Conservation (phyloP, 1,284 basidiomycete genomes). For the Prillingera fragicola region DNA sequence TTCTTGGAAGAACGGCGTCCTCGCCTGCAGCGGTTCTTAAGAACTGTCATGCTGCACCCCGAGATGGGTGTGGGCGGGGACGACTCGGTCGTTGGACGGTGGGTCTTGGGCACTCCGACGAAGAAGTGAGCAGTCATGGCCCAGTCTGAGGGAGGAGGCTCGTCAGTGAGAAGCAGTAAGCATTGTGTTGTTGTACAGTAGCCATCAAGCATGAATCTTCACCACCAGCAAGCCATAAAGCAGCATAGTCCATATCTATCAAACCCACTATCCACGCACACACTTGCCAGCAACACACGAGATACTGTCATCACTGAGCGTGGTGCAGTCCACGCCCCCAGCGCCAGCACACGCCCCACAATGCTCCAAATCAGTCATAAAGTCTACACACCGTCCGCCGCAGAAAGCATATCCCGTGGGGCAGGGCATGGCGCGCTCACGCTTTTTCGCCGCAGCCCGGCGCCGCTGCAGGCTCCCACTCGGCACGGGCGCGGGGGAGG, state of each 20-base stretch:
- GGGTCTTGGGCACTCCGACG: conserved; percentile 34
- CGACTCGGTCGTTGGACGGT: conserved; percentile 26
- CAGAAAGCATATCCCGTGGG: conserved; percentile 2
- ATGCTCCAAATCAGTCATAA: conserved; percentile 8
- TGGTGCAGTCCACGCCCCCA: conserved; percentile 16
- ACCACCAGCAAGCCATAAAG: too few species aligned
- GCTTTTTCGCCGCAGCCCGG: too few species aligned
- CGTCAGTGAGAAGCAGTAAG: too few species aligned
- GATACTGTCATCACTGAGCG: conserved; percentile 3
- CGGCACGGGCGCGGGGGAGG: conserved; percentile 3
- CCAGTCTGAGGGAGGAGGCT: too few species aligned
- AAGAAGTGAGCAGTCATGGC: too few species aligned
- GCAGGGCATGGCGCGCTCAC: too few species aligned
- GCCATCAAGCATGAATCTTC: too few species aligned
- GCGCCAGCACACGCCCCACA: conserved; percentile 14
- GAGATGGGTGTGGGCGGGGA: conserved; percentile 40
- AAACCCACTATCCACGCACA: too few species aligned
- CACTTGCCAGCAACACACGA: conserved; percentile 9
- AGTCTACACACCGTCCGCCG: conserved; percentile 5
- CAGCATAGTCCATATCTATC: too few species aligned
- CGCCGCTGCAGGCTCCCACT: not conserved
- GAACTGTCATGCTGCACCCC: conserved; percentile 40
- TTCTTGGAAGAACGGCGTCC: conserved; percentile 39
- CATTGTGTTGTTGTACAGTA: too few species aligned
- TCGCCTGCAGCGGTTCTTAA: conserved; percentile 38